Evolutionary conservation across 2,329 filamentous ascomycete genomes (phyloP).

Genomic region (Penicillium sp.): DNA sequence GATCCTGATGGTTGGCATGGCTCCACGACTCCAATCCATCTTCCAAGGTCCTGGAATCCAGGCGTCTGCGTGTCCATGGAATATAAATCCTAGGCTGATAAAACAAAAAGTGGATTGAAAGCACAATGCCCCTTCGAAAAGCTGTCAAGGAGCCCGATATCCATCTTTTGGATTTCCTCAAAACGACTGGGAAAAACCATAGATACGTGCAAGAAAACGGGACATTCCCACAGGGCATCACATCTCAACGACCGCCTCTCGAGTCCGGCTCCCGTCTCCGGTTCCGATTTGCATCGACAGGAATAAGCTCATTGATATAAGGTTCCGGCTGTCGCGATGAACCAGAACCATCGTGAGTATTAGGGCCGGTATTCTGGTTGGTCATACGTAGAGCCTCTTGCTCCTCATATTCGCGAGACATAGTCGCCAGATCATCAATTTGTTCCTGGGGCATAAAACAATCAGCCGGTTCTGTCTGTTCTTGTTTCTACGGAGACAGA

Average conservation of each 20-base stretch:
- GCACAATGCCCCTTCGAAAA: not conserved
- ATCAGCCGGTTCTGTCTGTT: conserved; percentile 12
- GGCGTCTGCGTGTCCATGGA: not conserved
- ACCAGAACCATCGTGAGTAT: conserved; percentile 1
- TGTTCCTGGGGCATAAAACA: conserved; percentile 36
- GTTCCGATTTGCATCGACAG: conserved; percentile 28
- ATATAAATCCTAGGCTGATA: not conserved
- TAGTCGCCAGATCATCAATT: conserved; percentile 47
- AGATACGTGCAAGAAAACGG: not conserved
- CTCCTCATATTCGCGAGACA: conserved; percentile 47
- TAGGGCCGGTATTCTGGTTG: conserved; percentile 19
- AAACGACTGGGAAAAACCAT: not conserved
- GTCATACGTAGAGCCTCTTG: conserved; percentile 46
- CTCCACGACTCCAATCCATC: not conserved
- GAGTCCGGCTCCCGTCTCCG: conserved; percentile 31
- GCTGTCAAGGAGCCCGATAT: not conserved
- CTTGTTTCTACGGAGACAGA: conserved; percentile 18
- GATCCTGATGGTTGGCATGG: not conserved
- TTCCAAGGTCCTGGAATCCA: not conserved
- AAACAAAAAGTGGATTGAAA: not conserved
- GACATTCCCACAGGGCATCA: not conserved
- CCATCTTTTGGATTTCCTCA: not conserved
- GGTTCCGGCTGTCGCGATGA: conserved; percentile 25
- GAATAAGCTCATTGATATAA: conserved; percentile 44
- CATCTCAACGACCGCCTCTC: conserved; percentile 24